A percentile compares a stretch with the other conserved stretches of the same genome.
phyloP scores from a whole-genome alignment of 1,139 yeast genomes.

The Yamadazyma spencermartinsiae region DNA sequence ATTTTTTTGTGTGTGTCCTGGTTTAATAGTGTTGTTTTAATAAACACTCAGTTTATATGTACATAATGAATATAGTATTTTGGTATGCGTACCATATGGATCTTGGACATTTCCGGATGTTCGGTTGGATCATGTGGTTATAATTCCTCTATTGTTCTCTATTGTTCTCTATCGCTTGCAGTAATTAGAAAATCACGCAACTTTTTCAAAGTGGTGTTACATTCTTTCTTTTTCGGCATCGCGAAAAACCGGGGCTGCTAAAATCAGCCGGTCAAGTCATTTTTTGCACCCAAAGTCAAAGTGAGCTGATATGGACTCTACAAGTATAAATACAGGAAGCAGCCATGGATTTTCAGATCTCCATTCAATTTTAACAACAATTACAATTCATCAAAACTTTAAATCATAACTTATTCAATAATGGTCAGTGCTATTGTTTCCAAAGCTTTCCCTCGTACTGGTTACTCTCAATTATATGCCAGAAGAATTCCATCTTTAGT shows the following conservation, averaged over 20 bases:
- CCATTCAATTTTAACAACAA: neutral
- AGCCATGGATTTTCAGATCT: neutral
- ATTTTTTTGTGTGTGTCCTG: neutral
- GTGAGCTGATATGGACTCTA: neutral
- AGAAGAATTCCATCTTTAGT: slow-evolving; percentile 34
- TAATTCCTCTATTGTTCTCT: no score
- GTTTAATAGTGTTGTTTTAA: neutral
- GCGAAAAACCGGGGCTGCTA: neutral
- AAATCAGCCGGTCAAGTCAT: slow-evolving; percentile 1
- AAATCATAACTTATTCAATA: slow-evolving; percentile 6
- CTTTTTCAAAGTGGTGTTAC: slow-evolving; percentile 1
- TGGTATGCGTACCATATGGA: neutral
- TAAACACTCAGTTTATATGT: neutral
- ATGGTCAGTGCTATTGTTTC: slow-evolving; percentile 2
- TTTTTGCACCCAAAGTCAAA: slow-evolving; percentile 1
- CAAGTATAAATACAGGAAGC: slow-evolving; percentile 2
- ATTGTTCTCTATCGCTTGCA: no score
- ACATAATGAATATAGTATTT: slow-evolving; percentile 1
- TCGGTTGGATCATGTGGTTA: no score
- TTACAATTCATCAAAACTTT: neutral
- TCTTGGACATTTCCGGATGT: neutral
- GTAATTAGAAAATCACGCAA: slow-evolving; percentile 3
- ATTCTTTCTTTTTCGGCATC: neutral
- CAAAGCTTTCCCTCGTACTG: slow-evolving; percentile 13
- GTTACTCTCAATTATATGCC: slow-evolving; percentile 21